These are phyloP conservation scores for Plasmodium berghei DNA, from an alignment of 169 alveolate species.

Conservation along the genomic window DNA sequence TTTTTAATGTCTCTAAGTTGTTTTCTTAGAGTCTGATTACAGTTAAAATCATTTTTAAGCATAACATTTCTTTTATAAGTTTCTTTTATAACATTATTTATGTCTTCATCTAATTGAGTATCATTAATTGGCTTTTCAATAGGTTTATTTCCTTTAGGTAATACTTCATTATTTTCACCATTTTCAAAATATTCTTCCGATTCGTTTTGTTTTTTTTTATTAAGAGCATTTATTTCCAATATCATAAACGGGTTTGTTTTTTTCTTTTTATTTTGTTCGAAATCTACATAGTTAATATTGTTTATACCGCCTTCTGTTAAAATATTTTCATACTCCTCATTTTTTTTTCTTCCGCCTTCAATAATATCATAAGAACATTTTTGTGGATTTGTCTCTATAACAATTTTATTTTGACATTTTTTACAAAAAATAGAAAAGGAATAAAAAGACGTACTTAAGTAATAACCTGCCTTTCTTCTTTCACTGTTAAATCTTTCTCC, in stretches of 20 bases:
- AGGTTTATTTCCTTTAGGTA: too few species aligned
- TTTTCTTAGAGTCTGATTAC: constrained; percentile 45
- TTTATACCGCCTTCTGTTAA: constrained; percentile 41
- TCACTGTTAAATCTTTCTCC: constrained; percentile 91
- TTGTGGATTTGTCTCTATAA: constrained; percentile 88
- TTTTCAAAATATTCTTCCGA: background rate
- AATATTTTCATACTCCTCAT: constrained; percentile 76
- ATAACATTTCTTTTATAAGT: constrained; percentile 34
- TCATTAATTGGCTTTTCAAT: too few species aligned
- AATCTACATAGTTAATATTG: constrained; percentile 37
- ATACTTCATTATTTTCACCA: too few species aligned
- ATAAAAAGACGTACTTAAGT: constrained; percentile 83
- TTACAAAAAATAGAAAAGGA: constrained; percentile 87
- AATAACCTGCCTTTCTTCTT: constrained; percentile 83
- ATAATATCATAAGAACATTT: constrained; percentile 83
- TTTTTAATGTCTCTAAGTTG: constrained; percentile 45
- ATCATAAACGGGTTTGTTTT: constrained; percentile 41
- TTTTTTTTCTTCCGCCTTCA: constrained; percentile 84
- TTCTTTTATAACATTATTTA: constrained; percentile 35
- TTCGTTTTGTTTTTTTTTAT: constrained; percentile 1
- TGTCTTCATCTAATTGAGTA: constrained; percentile 20
- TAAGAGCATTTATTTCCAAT: constrained; percentile 39
- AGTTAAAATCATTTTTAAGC: constrained; percentile 25
- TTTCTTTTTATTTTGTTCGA: constrained; percentile 56
- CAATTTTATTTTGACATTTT: constrained; percentile 79